These are phyloP conservation scores for Rhexocercosporidium sp. DNA, from an alignment of 2,329 filamentous ascomycete genomes.

Conservation along the genomic window DNA sequence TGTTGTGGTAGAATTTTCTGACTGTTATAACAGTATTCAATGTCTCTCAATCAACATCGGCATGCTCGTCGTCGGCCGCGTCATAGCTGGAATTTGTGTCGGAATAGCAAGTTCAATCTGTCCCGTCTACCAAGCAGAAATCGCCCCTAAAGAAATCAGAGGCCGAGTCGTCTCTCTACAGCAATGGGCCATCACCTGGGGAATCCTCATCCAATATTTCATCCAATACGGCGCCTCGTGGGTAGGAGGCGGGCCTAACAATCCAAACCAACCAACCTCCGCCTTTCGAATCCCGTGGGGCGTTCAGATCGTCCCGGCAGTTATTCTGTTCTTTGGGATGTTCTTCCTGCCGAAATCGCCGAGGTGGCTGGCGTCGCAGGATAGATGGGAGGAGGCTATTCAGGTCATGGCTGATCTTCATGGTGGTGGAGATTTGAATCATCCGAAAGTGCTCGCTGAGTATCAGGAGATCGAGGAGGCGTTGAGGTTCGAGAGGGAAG, in stretches of 20 bases:
- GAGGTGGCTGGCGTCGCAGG: slow-evolving; percentile 72
- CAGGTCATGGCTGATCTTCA: slow-evolving; percentile 63
- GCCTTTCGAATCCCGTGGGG: slow-evolving; percentile 68
- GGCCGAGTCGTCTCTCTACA: slow-evolving; percentile 68
- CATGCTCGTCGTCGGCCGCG: slow-evolving; percentile 74
- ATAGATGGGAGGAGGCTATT: slow-evolving; percentile 69
- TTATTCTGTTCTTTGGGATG: slow-evolving; percentile 59
- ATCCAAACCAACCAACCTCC: slow-evolving; percentile 54
- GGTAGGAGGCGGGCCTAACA: slow-evolving; percentile 55
- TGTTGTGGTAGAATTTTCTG: neutral
- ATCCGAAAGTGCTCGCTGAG: slow-evolving; percentile 66
- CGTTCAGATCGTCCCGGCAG: slow-evolving; percentile 60
- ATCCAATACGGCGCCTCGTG: slow-evolving; percentile 68
- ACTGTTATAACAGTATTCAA: slow-evolving; percentile 56
- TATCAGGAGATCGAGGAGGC: slow-evolving; percentile 73
- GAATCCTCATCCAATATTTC: slow-evolving; percentile 70
- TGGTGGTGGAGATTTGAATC: slow-evolving; percentile 58
- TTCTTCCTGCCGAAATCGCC: slow-evolving; percentile 69
- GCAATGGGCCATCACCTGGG: slow-evolving; percentile 75
- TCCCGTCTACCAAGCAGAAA: slow-evolving; percentile 70
- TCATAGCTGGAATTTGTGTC: slow-evolving; percentile 74
- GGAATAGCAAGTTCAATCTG: slow-evolving; percentile 74
- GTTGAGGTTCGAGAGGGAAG: slow-evolving; percentile 73
- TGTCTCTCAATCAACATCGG: slow-evolving; percentile 65
- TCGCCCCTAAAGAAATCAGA: slow-evolving; percentile 62